Base-by-base conservation (phyloP, 225 moss, liverwort and hornwort species). In the Marchantia polymorpha region DNA sequence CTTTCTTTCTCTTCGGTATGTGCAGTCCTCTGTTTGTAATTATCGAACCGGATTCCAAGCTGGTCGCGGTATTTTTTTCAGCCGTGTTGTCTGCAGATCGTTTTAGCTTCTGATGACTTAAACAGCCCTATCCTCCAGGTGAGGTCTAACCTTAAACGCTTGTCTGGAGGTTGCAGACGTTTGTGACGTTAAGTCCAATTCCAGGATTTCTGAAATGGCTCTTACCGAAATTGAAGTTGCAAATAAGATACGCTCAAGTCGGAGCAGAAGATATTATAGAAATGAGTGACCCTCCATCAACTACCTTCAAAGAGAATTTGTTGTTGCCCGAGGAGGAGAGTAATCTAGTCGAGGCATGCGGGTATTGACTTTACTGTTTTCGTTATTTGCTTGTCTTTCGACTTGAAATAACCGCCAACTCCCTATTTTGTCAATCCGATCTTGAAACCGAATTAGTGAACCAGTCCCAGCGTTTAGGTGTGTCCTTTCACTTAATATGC, bases 131-230 rank as follows among this genome's bases (percentile, higher is more conserved):
- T 49, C 50, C 12, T 23, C n/a, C 49, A 50, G n/a, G 17, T 20
- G 20, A 49, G n/a, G 6, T 47, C 10, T 70, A 47, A 70, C 71
- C 25, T 50, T 51, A 12, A 17, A 59, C 23, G 71, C 9, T 71
- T 71, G 20, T 71, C 72, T 69, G 74, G 31, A 72, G 27, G 61
- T 80, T 90, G 90, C 93, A 97, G 96, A 93, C 87, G 3, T 97
- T 94, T 77, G 89, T 83, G 79, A 97, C 96, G 50, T 86, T 97
- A 39, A 97, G 96, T 81, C 96, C 96, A 49, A 89, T 97, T 75
- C 96, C 94, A 29, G 94, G 94, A 56, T 97, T 90, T 81, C 83
- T 85, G 87, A 83, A 87, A 27, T 97, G 96, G 96, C 84, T 97
- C 46, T 76, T 91, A 72, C 89, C 92, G 55, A 97, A 97, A 81